Conservation (phyloP, 1,284 basidiomycete genomes). For the Cystobasidiaceae sp. region DNA sequence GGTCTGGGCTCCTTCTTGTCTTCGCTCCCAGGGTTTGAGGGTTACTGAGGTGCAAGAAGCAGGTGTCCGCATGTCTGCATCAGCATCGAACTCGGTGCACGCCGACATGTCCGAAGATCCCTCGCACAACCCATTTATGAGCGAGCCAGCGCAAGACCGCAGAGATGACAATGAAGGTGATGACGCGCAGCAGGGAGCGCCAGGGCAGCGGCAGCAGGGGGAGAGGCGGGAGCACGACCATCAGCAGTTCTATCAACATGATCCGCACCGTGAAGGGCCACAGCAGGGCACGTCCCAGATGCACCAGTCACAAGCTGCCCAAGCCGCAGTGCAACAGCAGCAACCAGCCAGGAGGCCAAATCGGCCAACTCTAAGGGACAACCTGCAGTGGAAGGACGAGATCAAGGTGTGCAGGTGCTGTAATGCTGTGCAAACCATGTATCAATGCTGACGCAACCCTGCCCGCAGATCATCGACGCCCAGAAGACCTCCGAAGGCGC, state of each 20-base stretch:
- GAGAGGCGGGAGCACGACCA: too few relatives aligned
- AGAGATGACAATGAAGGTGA: neutral
- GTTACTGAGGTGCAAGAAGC: too few relatives aligned
- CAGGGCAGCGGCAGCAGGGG: slow-evolving; percentile 1
- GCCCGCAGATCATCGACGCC: slow-evolving; percentile 75
- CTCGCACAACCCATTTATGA: slow-evolving; percentile 23
- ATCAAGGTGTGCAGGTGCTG: slow-evolving; percentile 18
- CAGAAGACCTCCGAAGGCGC: slow-evolving; percentile 87
- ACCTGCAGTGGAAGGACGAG: slow-evolving; percentile 30
- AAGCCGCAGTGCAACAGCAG: slow-evolving; percentile 6
- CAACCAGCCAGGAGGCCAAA: slow-evolving; percentile 8
- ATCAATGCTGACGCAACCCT: neutral
- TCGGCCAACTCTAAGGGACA: slow-evolving; percentile 22
- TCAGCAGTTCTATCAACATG: neutral
- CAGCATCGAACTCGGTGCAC: slow-evolving; percentile 14
- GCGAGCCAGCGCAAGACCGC: slow-evolving; percentile 8
- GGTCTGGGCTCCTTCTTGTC: too few relatives aligned
- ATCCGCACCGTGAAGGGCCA: neutral
- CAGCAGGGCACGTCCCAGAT: neutral
- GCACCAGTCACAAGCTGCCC: neutral
- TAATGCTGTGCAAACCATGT: neutral
- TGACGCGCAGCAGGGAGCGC: slow-evolving; percentile 4
- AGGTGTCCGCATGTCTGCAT: slow-evolving; percentile 31
- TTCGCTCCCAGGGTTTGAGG: too few relatives aligned
- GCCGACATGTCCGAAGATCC: slow-evolving; percentile 4